A percentile compares a stretch with the other conserved stretches of the same genome.
Conservation (phyloP, 2,329 filamentous ascomycete genomes). For the Cercospora beticola region DNA sequence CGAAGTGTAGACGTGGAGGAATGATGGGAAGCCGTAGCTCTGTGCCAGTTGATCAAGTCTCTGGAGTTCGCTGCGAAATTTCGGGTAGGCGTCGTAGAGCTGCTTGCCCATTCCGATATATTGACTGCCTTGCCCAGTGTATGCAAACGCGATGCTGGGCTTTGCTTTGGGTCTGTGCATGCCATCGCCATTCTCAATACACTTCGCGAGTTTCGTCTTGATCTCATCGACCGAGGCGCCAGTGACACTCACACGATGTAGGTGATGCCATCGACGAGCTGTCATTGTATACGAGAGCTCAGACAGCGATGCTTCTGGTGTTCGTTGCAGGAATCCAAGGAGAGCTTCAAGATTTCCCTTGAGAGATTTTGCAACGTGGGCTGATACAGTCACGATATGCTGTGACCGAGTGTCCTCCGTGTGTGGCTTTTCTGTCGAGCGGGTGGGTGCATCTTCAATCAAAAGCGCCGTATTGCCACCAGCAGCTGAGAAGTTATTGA, state of each 20-base stretch:
- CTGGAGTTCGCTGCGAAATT: neutral
- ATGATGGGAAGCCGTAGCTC: neutral
- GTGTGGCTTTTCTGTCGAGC: constrained; percentile 21
- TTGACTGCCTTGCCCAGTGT: constrained; percentile 42
- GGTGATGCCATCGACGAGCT: constrained; percentile 35
- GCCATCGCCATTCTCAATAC: neutral
- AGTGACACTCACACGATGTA: constrained; percentile 44
- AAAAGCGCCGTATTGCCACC: constrained; percentile 69
- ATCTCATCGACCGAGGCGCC: neutral
- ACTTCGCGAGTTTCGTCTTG: constrained; percentile 30
- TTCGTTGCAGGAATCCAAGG: neutral
- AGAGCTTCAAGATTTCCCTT: constrained; percentile 52
- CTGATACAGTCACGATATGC: constrained; percentile 59
- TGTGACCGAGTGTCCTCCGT: constrained; percentile 26
- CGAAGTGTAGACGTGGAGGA: neutral
- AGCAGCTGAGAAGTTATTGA: constrained; percentile 71
- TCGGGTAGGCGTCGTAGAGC: neutral
- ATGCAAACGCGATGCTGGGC: constrained; percentile 40
- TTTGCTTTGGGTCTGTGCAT: neutral
- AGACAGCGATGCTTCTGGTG: constrained; percentile 40
- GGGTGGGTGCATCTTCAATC: constrained; percentile 58
- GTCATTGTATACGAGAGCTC: constrained; percentile 50
- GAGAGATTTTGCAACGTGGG: constrained; percentile 52
- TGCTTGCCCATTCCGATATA: constrained; percentile 30
- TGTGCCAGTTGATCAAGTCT: neutral